Evolutionary conservation across 2,329 filamentous ascomycete species (phyloP).

Genomic region (Neonectria punicea): DNA sequence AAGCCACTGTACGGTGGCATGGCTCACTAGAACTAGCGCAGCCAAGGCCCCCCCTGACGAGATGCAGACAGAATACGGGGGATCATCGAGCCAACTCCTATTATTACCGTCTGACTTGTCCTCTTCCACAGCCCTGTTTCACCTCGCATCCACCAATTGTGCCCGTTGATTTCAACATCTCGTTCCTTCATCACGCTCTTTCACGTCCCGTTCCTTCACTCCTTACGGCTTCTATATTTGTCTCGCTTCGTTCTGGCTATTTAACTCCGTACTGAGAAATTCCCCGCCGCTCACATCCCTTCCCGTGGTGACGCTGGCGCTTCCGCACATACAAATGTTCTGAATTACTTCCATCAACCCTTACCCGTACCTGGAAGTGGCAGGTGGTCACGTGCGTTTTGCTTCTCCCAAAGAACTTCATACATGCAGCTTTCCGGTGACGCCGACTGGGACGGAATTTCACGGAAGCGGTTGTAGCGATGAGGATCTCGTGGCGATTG

Average conservation of each 20-base stretch:
- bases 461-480: constrained; percentile 24
- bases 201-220: constrained; percentile 9
- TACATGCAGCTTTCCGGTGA: constrained; percentile 8
- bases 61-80: constrained; percentile 39
- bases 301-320: constrained; percentile 23
- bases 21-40: constrained; percentile 35
- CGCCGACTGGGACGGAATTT: constrained; percentile 4
- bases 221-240: constrained; percentile 1
- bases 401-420: constrained; percentile 8
- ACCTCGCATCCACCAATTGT: constrained; percentile 20
- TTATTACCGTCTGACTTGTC: constrained; percentile 37
- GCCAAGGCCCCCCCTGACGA: constrained; percentile 32
- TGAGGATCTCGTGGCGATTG: constrained; percentile 47
- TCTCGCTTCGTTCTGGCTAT: background rate
- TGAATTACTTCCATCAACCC: background rate
- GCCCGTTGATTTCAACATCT: background rate
- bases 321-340: constrained; percentile 11
- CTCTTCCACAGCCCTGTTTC: constrained; percentile 39
- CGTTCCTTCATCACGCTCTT: constrained; percentile 7
- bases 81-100: constrained; percentile 33
- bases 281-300: constrained; percentile 1
- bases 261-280: background rate
- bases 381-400: constrained; percentile 16
- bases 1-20: constrained; percentile 20
- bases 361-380: constrained; percentile 11